Evolutionary conservation across 2,329 filamentous ascomycete species (phyloP).

Genomic region (Cordyceps javanica): DNA sequence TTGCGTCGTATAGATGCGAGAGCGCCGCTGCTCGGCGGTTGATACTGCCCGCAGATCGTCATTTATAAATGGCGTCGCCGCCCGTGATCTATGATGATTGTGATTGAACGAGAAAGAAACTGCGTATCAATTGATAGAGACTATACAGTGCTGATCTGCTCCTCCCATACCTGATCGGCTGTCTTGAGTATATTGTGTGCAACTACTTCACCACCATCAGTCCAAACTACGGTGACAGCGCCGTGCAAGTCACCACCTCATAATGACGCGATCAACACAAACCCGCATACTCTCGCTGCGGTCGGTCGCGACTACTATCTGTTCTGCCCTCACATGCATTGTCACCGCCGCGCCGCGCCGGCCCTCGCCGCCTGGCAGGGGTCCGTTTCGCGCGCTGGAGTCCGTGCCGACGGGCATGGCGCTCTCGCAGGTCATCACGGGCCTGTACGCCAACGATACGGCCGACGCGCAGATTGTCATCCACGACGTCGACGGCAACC

Average conservation of each 20-base stretch:
- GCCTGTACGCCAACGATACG: conserved; percentile 2
- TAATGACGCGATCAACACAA: neutral
- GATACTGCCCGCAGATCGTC: neutral
- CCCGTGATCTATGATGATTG: neutral
- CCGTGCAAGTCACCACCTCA: neutral
- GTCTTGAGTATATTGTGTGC: neutral
- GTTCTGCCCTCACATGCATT: neutral
- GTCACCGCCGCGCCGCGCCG: neutral
- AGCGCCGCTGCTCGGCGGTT: neutral
- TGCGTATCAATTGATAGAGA: neutral
- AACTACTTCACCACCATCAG: neutral
- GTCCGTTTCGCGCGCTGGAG: neutral
- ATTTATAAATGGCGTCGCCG: neutral
- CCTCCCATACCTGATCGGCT: neutral
- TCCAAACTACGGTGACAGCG: neutral
- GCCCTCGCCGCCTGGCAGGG: neutral
- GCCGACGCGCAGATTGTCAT: conserved; percentile 1
- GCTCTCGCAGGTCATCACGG: neutral
- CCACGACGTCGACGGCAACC: neutral
- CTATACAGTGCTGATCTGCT: neutral
- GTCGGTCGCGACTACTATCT: neutral
- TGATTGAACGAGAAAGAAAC: neutral
- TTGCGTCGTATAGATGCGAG: neutral
- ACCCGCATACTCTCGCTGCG: neutral
- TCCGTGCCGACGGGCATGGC: neutral